Percentiles rank a stretch among this genome's conserved stretches.
phyloP scores from a whole-genome alignment of 495 filamentous ascomycete genomes.

The Podospora australis region DNA sequence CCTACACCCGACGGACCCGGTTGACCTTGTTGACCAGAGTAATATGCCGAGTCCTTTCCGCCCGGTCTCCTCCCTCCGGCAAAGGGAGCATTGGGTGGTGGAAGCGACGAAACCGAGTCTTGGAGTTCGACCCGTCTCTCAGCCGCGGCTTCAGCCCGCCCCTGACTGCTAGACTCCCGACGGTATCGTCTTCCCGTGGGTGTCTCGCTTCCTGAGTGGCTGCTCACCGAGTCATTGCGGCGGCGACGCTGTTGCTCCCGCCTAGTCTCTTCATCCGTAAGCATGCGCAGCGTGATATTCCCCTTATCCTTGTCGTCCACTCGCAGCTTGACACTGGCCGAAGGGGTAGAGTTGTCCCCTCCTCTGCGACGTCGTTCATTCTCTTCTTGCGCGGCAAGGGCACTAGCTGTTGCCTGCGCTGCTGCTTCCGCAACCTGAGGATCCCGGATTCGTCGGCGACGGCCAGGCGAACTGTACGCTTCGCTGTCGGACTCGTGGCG shows the following conservation, averaged over 20 bases:
- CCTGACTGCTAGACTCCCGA: slow-evolving; percentile 29
- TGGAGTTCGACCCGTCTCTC: slow-evolving; percentile 31
- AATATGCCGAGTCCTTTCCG: slow-evolving; percentile 50
- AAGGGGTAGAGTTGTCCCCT: slow-evolving; percentile 35
- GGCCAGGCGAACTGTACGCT: slow-evolving; percentile 45
- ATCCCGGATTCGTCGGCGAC: slow-evolving; percentile 36
- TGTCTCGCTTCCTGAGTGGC: slow-evolving; percentile 38
- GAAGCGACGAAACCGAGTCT: slow-evolving; percentile 8
- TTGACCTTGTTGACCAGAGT: slow-evolving; percentile 41
- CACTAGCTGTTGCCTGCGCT: slow-evolving; percentile 42
- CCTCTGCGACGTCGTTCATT: slow-evolving; percentile 31
- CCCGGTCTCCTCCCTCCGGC: slow-evolving; percentile 21
- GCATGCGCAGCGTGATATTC: slow-evolving; percentile 70
- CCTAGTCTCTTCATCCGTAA: slow-evolving; percentile 77
- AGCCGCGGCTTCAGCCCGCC: slow-evolving; percentile 32
- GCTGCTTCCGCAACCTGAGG: slow-evolving; percentile 44
- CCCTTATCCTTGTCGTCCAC: slow-evolving; percentile 68
- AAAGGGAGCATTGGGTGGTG: slow-evolving; percentile 43
- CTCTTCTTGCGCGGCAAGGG: slow-evolving; percentile 33
- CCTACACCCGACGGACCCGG: slow-evolving; percentile 34
- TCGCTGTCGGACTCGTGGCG: slow-evolving; percentile 58
- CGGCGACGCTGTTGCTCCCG: slow-evolving; percentile 24
- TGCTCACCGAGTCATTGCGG: slow-evolving; percentile 42
- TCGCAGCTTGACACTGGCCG: slow-evolving; percentile 65
- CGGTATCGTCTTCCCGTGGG: slow-evolving; percentile 39